phyloP scores from a whole-genome alignment of 2,329 filamentous ascomycete species.

The Botrytis paeoniae region DNA sequence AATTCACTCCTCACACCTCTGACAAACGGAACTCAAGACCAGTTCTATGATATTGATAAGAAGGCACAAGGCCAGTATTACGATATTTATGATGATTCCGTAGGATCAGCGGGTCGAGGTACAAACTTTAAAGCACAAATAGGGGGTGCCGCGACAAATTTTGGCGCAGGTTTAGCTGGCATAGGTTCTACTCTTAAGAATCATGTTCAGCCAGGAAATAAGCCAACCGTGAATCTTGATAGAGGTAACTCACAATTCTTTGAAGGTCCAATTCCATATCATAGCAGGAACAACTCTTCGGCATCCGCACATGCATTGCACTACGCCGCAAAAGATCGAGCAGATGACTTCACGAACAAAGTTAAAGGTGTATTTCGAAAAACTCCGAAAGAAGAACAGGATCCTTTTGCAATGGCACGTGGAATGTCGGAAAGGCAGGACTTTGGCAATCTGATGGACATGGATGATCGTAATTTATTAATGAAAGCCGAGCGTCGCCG shows the following conservation, averaged over 20 bases:
- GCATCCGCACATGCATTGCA: slow-evolving; percentile 24
- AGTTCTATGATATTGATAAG: slow-evolving; percentile 33
- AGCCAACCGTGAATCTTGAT: slow-evolving; percentile 49
- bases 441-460: slow-evolving; percentile 33
- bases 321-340: slow-evolving; percentile 37
- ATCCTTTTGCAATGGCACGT: slow-evolving; percentile 42
- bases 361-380: slow-evolving; percentile 42
- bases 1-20: slow-evolving; percentile 33
- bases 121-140: slow-evolving; percentile 28
- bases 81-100: slow-evolving; percentile 19
- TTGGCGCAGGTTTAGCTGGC: slow-evolving; percentile 28
- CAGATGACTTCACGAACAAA: slow-evolving; percentile 44
- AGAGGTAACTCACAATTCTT: slow-evolving; percentile 53
- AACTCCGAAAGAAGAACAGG: slow-evolving; percentile 35
- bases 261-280: slow-evolving; percentile 36
- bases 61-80: slow-evolving; percentile 5
- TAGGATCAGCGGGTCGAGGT: slow-evolving; percentile 24
- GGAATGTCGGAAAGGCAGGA: slow-evolving; percentile 32
- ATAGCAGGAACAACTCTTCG: slow-evolving; percentile 43
- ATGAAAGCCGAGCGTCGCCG: slow-evolving; percentile 31
- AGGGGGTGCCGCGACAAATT: slow-evolving; percentile 22
- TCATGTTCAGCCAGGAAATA: slow-evolving; percentile 35
- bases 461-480: slow-evolving; percentile 33
- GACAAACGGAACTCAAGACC: slow-evolving; percentile 24
- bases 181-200: slow-evolving; percentile 33